Percentiles rank a stretch among this genome's conserved stretches.
Evolutionary conservation across 768 basidiomycete species (phyloP).

Genomic region (Mycena capillaripes): DNA sequence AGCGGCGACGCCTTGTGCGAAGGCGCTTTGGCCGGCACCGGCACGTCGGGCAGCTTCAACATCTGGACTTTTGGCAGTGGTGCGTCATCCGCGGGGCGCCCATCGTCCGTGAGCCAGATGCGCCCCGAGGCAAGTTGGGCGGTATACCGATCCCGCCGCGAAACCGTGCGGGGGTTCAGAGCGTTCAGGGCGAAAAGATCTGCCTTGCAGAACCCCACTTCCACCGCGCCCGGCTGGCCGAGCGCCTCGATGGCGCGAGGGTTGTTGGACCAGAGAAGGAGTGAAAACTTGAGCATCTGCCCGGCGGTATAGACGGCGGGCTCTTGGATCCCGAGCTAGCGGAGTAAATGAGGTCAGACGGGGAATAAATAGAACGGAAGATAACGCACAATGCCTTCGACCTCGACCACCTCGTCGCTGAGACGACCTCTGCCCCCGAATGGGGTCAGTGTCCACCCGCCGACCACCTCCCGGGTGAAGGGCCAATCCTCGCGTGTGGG

Average conservation of each 20-base stretch:
- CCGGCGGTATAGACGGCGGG: slow-evolving; percentile 34
- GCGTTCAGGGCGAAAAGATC: slow-evolving; percentile 27
- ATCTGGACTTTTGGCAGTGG: slow-evolving; percentile 4
- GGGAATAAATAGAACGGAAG: neutral
- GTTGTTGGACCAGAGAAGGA: slow-evolving; percentile 24
- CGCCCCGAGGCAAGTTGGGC: slow-evolving; percentile 19
- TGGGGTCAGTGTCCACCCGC: slow-evolving; percentile 36
- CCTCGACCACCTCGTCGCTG: slow-evolving; percentile 27
- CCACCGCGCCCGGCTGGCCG: too few relatives aligned
- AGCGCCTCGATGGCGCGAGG: too few relatives aligned
- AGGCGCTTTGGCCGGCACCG: neutral
- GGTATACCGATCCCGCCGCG: slow-evolving; percentile 17
- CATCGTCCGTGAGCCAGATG: slow-evolving; percentile 30
- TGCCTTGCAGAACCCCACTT: slow-evolving; percentile 24
- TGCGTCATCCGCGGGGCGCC: slow-evolving; percentile 22
- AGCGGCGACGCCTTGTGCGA: slow-evolving; percentile 1
- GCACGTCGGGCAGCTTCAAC: slow-evolving; percentile 11
- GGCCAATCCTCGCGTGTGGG: slow-evolving; percentile 36
- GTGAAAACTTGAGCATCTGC: slow-evolving; percentile 26
- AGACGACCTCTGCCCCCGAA: slow-evolving; percentile 33
- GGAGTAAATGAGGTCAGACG: neutral
- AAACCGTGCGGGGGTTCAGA: slow-evolving; percentile 18
- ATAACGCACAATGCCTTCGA: slow-evolving; percentile 34
- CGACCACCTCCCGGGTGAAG: slow-evolving; percentile 24
- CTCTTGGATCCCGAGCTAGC: slow-evolving; percentile 29